phyloP scores from a whole-genome alignment of 2,329 filamentous ascomycete species.

The Arthrobotrys pseudoclavata region DNA sequence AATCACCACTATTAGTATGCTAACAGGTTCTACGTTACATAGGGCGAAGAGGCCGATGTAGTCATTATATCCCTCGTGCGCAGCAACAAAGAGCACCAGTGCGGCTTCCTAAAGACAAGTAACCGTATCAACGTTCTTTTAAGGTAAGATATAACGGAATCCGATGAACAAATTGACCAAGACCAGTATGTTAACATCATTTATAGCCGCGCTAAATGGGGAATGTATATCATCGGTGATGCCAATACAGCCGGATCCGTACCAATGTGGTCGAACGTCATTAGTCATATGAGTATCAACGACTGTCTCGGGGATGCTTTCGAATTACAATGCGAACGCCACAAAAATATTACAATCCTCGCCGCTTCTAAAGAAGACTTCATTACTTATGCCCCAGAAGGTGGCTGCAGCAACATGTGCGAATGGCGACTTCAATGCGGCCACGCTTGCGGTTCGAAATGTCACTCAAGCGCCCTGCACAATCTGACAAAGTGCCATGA shows the following conservation, averaged over 20 bases:
- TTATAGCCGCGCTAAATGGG: constrained; percentile 78
- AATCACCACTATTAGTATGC: neutral
- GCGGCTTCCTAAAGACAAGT: constrained; percentile 67
- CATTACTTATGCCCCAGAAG: constrained; percentile 71
- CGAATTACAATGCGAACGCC: constrained; percentile 74
- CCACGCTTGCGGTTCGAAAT: constrained; percentile 64
- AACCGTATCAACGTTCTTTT: constrained; percentile 63
- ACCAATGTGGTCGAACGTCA: constrained; percentile 66
- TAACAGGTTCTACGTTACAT: constrained; percentile 64
- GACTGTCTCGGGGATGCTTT: constrained; percentile 70
- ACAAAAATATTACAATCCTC: constrained; percentile 70
- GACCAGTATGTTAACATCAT: constrained; percentile 69
- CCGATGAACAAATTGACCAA: neutral
- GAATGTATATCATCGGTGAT: constrained; percentile 80
- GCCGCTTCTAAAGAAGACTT: constrained; percentile 74
- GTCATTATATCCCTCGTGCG: constrained; percentile 79
- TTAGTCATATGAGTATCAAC: constrained; percentile 68
- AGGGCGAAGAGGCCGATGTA: constrained; percentile 81
- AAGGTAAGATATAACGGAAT: constrained; percentile 34
- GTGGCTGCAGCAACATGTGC: constrained; percentile 73
- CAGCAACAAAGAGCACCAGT: constrained; percentile 73
- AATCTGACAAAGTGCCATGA: constrained; percentile 65
- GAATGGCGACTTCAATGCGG: constrained; percentile 62
- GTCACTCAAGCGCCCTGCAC: constrained; percentile 62
- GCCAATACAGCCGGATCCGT: constrained; percentile 75